A percentile compares a stretch with the other conserved stretches of the same genome.
Evolutionary conservation across 1,284 basidiomycete genomes (phyloP).

Genomic region (Ganoderma multipileum): DNA sequence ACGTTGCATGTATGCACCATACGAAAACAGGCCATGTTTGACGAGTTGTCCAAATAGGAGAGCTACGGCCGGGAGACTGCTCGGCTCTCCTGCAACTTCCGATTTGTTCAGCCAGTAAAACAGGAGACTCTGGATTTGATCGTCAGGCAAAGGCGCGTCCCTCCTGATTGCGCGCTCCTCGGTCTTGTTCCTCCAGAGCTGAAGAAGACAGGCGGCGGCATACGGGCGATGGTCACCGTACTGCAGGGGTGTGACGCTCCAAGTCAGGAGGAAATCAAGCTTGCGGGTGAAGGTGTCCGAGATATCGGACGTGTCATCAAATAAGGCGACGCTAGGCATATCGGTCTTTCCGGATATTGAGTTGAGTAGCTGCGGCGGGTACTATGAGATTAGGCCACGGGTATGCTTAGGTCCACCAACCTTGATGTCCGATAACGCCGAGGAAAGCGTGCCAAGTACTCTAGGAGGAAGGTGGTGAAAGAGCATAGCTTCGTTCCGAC

Average conservation of each 20-base stretch:
- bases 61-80: constrained; percentile 69
- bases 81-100: constrained; percentile 62
- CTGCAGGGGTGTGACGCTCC: constrained; percentile 86
- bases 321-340: constrained; percentile 68
- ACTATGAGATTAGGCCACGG: constrained; percentile 1
- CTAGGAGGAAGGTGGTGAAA: constrained; percentile 73
- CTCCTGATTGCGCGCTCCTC: constrained; percentile 66
- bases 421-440: constrained; percentile 67
- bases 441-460: constrained; percentile 50
- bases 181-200: constrained; percentile 70
- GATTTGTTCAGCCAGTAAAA: constrained; percentile 88
- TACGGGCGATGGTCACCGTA: constrained; percentile 88
- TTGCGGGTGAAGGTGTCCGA: constrained; percentile 66
- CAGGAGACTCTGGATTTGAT: constrained; percentile 72
- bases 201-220: constrained; percentile 79
- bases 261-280: constrained; percentile 83
- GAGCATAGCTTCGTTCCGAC: constrained; percentile 79
- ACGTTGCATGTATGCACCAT: constrained; percentile 84
- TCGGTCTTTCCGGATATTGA: constrained; percentile 78
- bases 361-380: constrained; percentile 71
- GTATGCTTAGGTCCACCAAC: constrained; percentile 4
- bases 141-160: constrained; percentile 60
- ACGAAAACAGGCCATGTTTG: constrained; percentile 80
- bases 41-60: constrained; percentile 84
- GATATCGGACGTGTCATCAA: constrained; percentile 54